Conservation (phyloP, 2,329 filamentous ascomycete genomes). For the Fonsecaea erecta region DNA sequence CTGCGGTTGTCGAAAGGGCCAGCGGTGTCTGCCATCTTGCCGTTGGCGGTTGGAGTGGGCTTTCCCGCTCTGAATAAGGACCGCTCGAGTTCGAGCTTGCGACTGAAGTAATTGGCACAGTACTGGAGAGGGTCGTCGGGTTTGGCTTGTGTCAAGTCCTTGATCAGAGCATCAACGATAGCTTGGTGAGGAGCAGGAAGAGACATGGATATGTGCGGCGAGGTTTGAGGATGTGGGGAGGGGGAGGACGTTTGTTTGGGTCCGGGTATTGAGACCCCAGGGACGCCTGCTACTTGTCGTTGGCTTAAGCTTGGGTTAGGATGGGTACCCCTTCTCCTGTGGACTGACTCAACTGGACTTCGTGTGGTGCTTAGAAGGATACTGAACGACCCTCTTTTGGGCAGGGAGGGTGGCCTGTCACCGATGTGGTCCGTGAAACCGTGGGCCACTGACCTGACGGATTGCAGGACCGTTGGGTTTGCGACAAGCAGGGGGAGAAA, state of each 20-base stretch:
- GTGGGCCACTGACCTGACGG: constrained; percentile 11
- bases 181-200: constrained; percentile 62
- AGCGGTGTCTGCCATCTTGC: constrained; percentile 70
- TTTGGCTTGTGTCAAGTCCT: constrained; percentile 62
- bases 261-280: constrained; percentile 14
- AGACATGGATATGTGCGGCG: constrained; percentile 45
- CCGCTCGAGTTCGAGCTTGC: constrained; percentile 68
- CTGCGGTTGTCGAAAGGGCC: constrained; percentile 85
- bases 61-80: constrained; percentile 54
- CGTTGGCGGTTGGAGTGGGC: constrained; percentile 48
- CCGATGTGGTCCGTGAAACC: constrained; percentile 16
- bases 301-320: constrained; percentile 18
- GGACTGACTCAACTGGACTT: constrained; percentile 14
- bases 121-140: constrained; percentile 71
- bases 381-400: constrained; percentile 23
- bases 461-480: not conserved
- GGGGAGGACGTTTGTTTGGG: constrained; percentile 22
- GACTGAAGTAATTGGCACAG: constrained; percentile 70
- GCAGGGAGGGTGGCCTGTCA: constrained; percentile 27
- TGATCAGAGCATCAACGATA: constrained; percentile 67
- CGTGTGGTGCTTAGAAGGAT: constrained; percentile 18
- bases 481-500: not conserved
- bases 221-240: constrained; percentile 33
- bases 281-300: constrained; percentile 17
- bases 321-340: not conserved